Conservation (phyloP, 371 early-diverging fungal genomes). For the Capillidium heterosporum region DNA sequence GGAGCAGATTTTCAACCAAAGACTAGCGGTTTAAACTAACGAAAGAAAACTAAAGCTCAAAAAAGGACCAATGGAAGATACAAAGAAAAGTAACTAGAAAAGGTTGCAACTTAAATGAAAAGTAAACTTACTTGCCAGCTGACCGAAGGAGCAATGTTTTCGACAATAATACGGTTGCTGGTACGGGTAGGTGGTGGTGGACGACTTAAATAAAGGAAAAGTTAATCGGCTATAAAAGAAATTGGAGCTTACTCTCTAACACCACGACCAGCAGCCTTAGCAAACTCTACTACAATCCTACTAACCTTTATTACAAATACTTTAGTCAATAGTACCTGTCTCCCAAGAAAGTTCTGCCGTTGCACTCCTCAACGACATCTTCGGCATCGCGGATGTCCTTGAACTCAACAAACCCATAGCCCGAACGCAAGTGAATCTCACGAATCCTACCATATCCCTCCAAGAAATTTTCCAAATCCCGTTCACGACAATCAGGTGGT, state of each 20-base stretch:
- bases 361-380: slow-evolving; percentile 49
- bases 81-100: slow-evolving; percentile 4
- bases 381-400: slow-evolving; percentile 48
- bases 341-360: slow-evolving; percentile 49
- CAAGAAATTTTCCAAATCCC: slow-evolving; percentile 49
- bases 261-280: background rate
- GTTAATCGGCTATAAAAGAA: background rate
- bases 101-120: too few relatives aligned
- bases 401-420: slow-evolving; percentile 62
- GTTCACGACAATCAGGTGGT: slow-evolving; percentile 39
- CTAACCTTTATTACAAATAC: background rate
- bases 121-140: slow-evolving; percentile 56
- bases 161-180: slow-evolving; percentile 44
- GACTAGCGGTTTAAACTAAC: background rate
- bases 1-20: background rate
- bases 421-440: slow-evolving; percentile 50
- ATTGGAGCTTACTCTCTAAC: background rate
- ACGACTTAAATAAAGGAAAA: slow-evolving; percentile 6
- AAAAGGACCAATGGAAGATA: slow-evolving; percentile 8
- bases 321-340: slow-evolving; percentile 28
- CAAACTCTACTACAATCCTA: slow-evolving; percentile 5
- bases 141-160: slow-evolving; percentile 46
- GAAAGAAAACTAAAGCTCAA: slow-evolving; percentile 6
- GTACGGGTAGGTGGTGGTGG: slow-evolving; percentile 31
- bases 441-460: slow-evolving; percentile 44